Percentiles rank a stretch among this genome's conserved stretches.
These are phyloP conservation scores for Corinectria fuckeliana DNA, from an alignment of 2,329 filamentous ascomycete genomes.

Conservation along the genomic window DNA sequence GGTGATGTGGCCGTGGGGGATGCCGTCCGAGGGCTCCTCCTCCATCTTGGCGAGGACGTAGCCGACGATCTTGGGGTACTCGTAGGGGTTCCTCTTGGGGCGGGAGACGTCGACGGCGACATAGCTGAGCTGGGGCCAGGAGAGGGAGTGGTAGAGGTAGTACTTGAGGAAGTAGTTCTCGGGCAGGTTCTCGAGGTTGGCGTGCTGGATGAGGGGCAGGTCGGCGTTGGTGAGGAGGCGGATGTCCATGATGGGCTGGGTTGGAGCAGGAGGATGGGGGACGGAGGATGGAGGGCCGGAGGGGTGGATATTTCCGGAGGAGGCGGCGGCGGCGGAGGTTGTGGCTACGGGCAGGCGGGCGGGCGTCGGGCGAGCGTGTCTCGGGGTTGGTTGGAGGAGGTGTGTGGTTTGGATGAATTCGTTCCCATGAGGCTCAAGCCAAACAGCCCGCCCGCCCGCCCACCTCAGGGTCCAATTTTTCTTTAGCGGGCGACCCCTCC, in stretches of 20 bases:
- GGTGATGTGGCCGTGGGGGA: slow-evolving; percentile 96
- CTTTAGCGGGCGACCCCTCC: background rate
- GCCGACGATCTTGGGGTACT: slow-evolving; percentile 96
- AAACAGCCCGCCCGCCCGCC: background rate
- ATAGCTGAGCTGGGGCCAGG: slow-evolving; percentile 96
- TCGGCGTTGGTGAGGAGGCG: slow-evolving; percentile 82
- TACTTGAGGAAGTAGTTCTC: slow-evolving; percentile 99
- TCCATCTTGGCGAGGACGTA: slow-evolving; percentile 99
- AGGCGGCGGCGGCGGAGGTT: background rate
- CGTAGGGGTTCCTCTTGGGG: slow-evolving; percentile 77
- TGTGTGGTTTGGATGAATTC: background rate
- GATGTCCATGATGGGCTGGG: slow-evolving; percentile 76
- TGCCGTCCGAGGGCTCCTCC: slow-evolving; percentile 89
- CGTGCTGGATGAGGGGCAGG: slow-evolving; percentile 92
- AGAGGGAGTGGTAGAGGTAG: slow-evolving; percentile 98
- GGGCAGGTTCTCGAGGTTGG: slow-evolving; percentile 97
- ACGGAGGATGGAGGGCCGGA: background rate
- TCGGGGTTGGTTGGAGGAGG: slow-evolving; percentile 3
- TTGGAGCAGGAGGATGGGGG: background rate
- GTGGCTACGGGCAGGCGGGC: background rate
- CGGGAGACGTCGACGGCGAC: slow-evolving; percentile 92
- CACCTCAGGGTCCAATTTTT: slow-evolving; percentile 7
- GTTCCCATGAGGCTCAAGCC: slow-evolving; percentile 11
- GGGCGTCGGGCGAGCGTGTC: background rate
- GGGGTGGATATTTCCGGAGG: background rate